phyloP scores from a whole-genome alignment of 2,329 filamentous ascomycete genomes.

The Neopestalotiopsis clavispora region DNA sequence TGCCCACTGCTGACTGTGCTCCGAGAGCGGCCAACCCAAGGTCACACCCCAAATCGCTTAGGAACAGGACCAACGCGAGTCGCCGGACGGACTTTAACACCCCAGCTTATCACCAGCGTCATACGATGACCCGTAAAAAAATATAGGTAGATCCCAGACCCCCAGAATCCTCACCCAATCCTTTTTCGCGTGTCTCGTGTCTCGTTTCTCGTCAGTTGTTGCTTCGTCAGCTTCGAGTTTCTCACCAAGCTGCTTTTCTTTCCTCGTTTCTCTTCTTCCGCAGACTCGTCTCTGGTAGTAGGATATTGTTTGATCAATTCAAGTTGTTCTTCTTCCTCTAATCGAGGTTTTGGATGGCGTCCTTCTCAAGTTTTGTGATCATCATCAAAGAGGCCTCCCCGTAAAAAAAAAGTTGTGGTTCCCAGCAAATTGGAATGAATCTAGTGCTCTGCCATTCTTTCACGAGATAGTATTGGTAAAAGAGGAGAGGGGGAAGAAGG shows the following conservation, averaged over 20 bases:
- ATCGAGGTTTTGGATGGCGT: slow-evolving; percentile 9
- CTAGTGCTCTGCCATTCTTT: background rate
- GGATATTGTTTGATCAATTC: slow-evolving; percentile 3
- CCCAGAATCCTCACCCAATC: background rate
- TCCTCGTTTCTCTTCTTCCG: background rate
- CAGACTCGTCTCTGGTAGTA: slow-evolving; percentile 1
- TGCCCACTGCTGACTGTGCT: background rate
- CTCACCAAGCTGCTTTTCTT: background rate
- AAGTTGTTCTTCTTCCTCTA: background rate
- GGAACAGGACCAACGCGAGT: background rate
- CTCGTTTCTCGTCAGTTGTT: background rate
- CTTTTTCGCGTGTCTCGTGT: background rate
- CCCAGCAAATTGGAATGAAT: background rate
- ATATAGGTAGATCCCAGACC: background rate
- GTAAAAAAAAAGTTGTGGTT: background rate
- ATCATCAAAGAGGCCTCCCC: slow-evolving; percentile 14
- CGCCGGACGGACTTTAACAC: slow-evolving; percentile 1
- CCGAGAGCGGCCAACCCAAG: background rate
- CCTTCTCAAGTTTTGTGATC: slow-evolving; percentile 14
- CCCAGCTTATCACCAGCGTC: slow-evolving; percentile 11
- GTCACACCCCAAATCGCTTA: background rate
- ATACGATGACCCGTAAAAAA: slow-evolving; percentile 16
- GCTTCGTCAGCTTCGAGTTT: background rate
- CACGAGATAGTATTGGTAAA: background rate
- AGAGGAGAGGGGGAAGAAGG: background rate